Percentiles rank a stretch among this genome's conserved stretches.
Conservation (phyloP, 176 grass and related monocot species). For the Saccharum spontaneum region DNA sequence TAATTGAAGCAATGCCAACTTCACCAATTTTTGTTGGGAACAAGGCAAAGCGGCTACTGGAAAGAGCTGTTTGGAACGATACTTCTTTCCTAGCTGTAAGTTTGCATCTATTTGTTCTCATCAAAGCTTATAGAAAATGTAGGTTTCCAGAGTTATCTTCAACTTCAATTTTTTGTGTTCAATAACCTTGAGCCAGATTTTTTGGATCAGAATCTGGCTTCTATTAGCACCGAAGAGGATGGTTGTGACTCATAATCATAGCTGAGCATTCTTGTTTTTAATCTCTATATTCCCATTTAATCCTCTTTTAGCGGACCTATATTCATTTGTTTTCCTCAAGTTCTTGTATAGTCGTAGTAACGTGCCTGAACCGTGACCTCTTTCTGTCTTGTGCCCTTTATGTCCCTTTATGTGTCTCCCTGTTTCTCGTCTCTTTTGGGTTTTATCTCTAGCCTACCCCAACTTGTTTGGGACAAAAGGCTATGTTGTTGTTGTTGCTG, state of each 20-base stretch:
- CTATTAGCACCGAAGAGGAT: not conserved
- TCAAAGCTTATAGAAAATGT: conserved; percentile 9
- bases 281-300: not conserved
- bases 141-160: not conserved
- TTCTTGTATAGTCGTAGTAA: not conserved
- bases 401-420: too few species aligned
- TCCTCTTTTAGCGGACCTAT: not conserved
- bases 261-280: not conserved
- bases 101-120: conserved; percentile 28
- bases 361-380: too few species aligned
- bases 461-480: too few species aligned
- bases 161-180: not conserved
- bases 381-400: too few species aligned
- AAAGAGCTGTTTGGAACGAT: conserved; percentile 99
- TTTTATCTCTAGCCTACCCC: too few species aligned
- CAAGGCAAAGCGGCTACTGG: conserved; percentile 90
- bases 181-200: conserved; percentile 2
- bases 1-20: conserved; percentile 97
- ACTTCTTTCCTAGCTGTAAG: conserved; percentile 96
- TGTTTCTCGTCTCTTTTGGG: too few species aligned
- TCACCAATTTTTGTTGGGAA: conserved; percentile 99
- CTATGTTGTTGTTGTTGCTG: too few species aligned
- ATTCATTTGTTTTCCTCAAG: conserved; percentile 5
- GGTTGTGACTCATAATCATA: not conserved
- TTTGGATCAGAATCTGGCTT: not conserved